Evolutionary conservation across 352 stramenopile species (phyloP).

Genomic region (Pythium utonaiense): DNA sequence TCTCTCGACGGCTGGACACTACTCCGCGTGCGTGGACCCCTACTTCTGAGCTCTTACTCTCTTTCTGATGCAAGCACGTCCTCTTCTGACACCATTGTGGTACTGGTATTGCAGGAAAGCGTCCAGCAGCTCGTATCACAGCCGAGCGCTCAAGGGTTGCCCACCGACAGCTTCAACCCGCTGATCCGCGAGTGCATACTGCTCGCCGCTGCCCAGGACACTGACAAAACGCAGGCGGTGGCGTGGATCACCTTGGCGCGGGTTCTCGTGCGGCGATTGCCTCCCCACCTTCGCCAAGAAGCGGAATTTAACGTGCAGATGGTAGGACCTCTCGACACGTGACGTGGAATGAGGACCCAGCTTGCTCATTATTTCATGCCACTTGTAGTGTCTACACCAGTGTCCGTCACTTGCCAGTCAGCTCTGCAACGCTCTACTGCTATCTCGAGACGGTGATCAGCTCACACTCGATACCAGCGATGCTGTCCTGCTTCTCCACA

Average conservation of each 20-base stretch:
- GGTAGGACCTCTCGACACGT: conserved; percentile 25
- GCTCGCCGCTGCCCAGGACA: conserved; percentile 28
- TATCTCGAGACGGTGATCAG: conserved; percentile 8
- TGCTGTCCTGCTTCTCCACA: conserved; percentile 65
- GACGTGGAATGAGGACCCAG: background rate
- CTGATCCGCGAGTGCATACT: conserved; percentile 61
- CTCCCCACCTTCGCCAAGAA: conserved; percentile 53
- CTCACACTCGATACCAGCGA: conserved; percentile 48
- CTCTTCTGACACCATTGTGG: background rate
- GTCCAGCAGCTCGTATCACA: conserved; percentile 11
- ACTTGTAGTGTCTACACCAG: conserved; percentile 50
- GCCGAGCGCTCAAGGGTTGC: background rate
- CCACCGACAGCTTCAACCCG: conserved; percentile 32
- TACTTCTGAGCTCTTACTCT: background rate
- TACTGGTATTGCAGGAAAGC: conserved; percentile 11
- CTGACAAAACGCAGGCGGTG: conserved; percentile 29
- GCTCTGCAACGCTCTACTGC: conserved; percentile 47
- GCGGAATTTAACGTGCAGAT: conserved; percentile 80
- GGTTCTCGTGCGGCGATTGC: conserved; percentile 46
- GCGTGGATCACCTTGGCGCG: conserved; percentile 56
- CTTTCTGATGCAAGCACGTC: too few relatives aligned
- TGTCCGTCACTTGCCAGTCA: conserved; percentile 42
- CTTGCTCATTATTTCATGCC: background rate
- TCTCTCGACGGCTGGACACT: conserved; percentile 42
- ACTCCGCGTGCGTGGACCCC: conserved; percentile 37